phyloP scores from a whole-genome alignment of 441 rosid genomes.

The Bocquillonia castaneifolia region DNA sequence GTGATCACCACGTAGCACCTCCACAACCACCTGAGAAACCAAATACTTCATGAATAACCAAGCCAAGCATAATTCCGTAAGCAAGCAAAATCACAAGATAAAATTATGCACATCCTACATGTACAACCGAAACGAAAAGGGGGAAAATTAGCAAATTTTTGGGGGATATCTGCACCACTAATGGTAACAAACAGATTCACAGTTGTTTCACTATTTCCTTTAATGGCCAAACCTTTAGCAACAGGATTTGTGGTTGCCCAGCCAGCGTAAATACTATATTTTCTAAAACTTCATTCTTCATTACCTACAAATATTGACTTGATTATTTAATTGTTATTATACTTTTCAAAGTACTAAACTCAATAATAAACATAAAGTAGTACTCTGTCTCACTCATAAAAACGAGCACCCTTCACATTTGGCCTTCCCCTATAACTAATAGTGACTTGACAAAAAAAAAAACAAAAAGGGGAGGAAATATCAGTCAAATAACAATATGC shows the following conservation, averaged over 20 bases:
- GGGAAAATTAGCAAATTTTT: no score
- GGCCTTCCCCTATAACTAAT: no score
- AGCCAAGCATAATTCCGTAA: no score
- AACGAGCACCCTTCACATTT: not conserved
- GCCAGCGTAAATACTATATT: not conserved
- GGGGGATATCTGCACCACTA: not conserved
- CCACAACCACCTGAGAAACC: conserved; percentile 60
- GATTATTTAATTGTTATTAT: not conserved
- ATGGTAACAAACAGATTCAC: not conserved
- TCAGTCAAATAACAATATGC: not conserved
- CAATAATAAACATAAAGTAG: no score
- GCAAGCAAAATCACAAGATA: no score
- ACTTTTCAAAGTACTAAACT: conserved; percentile 1
- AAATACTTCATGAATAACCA: not conserved
- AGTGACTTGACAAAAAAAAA: not conserved
- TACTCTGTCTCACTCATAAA: not conserved
- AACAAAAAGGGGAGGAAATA: not conserved
- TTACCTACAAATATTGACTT: not conserved
- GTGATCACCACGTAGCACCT: conserved; percentile 88
- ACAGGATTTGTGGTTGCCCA: not conserved
- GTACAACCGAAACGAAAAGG: no score
- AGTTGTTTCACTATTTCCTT: not conserved
- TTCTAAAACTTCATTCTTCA: not conserved
- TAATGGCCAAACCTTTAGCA: not conserved
- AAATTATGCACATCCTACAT: not conserved